Conservation (phyloP, 1,139 yeast genomes). For the Petasospora fabianii region DNA sequence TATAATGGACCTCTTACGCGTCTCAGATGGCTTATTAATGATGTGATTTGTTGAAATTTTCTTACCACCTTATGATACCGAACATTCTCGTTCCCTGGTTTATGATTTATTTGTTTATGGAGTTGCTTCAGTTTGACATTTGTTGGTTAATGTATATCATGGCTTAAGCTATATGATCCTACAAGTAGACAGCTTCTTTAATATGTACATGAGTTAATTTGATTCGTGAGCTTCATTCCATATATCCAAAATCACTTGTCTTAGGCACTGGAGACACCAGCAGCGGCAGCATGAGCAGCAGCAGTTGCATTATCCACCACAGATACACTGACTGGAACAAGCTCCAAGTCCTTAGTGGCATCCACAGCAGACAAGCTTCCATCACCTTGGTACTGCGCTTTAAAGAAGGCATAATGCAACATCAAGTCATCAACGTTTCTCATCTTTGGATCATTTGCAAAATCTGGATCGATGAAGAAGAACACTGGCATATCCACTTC, state of each 20-base stretch:
- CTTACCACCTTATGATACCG: no score
- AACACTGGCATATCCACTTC: conserved; percentile 99
- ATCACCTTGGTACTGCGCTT: conserved; percentile 36
- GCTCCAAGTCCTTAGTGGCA: conserved; percentile 22
- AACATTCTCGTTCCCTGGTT: no score
- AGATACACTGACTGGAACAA: conserved; percentile 20
- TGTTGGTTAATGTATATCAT: no score
- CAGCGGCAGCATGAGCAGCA: conserved; percentile 4
- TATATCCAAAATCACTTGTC: background rate
- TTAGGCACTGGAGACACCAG: no score
- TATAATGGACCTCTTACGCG: background rate
- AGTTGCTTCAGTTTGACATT: no score
- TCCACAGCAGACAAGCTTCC: conserved; percentile 26
- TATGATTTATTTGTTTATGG: no score
- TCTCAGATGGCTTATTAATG: background rate
- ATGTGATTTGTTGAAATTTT: background rate
- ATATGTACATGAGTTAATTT: no score
- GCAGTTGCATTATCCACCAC: conserved; percentile 8
- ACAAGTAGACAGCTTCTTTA: no score
- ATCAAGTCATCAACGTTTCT: conserved; percentile 87
- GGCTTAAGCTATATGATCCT: no score
- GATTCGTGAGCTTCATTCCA: no score
- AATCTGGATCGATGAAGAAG: conserved; percentile 97
- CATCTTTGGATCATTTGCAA: conserved; percentile 92
- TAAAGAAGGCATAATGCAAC: conserved; percentile 89